Evolutionary conservation across 495 filamentous ascomycete genomes (phyloP).

Genomic region (Aspergillus bertholletiae): DNA sequence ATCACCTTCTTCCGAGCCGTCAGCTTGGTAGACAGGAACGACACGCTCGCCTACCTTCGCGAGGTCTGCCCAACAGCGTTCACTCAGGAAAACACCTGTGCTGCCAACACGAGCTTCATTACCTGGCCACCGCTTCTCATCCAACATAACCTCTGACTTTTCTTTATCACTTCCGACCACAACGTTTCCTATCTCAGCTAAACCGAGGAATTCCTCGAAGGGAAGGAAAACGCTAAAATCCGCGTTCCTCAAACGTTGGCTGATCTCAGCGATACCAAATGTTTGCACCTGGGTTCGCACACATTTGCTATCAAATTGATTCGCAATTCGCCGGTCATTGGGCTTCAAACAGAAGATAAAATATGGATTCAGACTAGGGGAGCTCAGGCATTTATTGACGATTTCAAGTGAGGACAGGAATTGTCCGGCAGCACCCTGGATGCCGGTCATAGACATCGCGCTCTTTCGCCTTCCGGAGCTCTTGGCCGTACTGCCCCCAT

Average conservation of each 20-base stretch:
- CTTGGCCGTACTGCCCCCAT: constrained; percentile 37
- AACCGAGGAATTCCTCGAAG: constrained; percentile 90
- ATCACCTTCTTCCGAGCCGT: constrained; percentile 46
- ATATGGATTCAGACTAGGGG: constrained; percentile 82
- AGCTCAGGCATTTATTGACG: constrained; percentile 77
- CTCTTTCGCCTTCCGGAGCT: constrained; percentile 33
- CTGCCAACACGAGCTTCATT: constrained; percentile 90
- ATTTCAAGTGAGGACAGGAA: constrained; percentile 88
- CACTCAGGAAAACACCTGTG: constrained; percentile 93
- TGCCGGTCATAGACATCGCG: constrained; percentile 40
- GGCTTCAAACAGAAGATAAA: constrained; percentile 97
- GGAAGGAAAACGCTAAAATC: constrained; percentile 96
- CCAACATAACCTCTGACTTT: constrained; percentile 83
- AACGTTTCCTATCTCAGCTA: constrained; percentile 76
- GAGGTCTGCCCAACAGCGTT: constrained; percentile 89
- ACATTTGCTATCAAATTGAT: constrained; percentile 98
- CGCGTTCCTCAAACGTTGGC: constrained; percentile 82
- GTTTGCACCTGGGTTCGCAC: constrained; percentile 92
- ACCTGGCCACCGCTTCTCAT: constrained; percentile 83
- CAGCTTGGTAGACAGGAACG: constrained; percentile 48
- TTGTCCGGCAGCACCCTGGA: constrained; percentile 87
- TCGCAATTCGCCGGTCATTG: constrained; percentile 94
- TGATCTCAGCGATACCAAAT: constrained; percentile 95
- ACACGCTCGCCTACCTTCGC: constrained; percentile 69
- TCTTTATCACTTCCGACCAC: constrained; percentile 91